Conservation (phyloP, 1,284 basidiomycete genomes). For the Hemileia vastatrix region DNA sequence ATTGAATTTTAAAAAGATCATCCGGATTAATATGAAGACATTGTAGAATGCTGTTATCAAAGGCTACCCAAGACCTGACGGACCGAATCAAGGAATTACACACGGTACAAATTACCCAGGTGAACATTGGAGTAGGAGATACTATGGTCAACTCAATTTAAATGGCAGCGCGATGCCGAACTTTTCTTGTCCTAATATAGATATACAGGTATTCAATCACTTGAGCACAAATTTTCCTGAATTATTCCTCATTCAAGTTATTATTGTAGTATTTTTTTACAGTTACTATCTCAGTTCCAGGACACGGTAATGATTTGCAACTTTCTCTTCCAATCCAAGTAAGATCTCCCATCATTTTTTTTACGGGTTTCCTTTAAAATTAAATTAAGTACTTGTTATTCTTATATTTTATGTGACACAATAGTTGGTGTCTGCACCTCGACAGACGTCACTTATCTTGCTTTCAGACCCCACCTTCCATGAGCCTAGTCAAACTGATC, state of each 20-base stretch:
- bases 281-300: constrained; percentile 2
- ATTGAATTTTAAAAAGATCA: background rate
- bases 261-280: constrained; percentile 4
- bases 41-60: background rate
- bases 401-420: background rate
- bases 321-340: constrained; percentile 7
- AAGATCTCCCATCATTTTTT: background rate
- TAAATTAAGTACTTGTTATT: background rate
- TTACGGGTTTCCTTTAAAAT: background rate
- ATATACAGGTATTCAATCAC: background rate
- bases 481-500: no score
- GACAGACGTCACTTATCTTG: background rate
- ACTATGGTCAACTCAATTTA: constrained; percentile 1
- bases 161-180: background rate
- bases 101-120: background rate
- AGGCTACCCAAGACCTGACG: background rate
- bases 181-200: constrained; percentile 5
- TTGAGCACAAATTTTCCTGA: background rate
- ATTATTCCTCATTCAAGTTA: background rate
- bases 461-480: background rate
- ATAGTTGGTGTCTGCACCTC: background rate
- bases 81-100: background rate
- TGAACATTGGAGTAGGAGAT: background rate
- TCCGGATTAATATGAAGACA: background rate
- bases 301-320: background rate